Evolutionary conservation across 345 rosid species (phyloP).

Genomic region (Ceriops zippeliana): DNA sequence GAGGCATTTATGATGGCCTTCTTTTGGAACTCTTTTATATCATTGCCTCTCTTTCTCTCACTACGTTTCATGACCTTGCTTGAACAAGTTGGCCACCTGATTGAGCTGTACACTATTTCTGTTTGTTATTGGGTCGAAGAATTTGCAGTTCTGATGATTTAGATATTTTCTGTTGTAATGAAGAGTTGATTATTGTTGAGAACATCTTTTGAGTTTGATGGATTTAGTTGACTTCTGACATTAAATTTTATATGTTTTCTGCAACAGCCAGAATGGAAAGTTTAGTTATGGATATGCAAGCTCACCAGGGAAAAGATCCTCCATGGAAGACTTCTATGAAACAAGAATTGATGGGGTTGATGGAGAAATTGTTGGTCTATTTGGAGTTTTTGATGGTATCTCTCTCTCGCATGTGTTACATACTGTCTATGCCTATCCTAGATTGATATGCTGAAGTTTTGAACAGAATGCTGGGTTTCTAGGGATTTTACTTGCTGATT

Average conservation of each 20-base stretch:
- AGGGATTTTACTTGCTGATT: too few relatives aligned
- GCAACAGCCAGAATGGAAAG: slow-evolving; percentile 78
- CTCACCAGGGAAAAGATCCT: slow-evolving; percentile 91
- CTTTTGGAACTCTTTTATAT: neutral
- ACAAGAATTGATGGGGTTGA: slow-evolving; percentile 89
- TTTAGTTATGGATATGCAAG: slow-evolving; percentile 99
- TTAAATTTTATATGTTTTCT: slow-evolving; percentile 14
- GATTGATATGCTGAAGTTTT: too few relatives aligned
- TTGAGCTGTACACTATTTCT: too few relatives aligned
- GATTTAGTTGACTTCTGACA: slow-evolving; percentile 16
- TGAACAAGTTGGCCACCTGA: neutral
- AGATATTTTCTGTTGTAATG: neutral
- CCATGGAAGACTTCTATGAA: slow-evolving; percentile 98
- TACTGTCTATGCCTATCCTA: neutral
- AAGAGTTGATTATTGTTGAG: neutral
- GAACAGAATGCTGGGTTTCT: too few relatives aligned
- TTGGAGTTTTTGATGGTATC: slow-evolving; percentile 98
- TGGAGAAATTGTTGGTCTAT: slow-evolving; percentile 92
- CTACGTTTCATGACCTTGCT: neutral
- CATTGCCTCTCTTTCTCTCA: neutral
- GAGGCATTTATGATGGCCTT: neutral
- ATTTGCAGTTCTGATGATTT: too few relatives aligned
- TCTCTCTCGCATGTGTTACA: neutral
- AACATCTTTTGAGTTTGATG: neutral
- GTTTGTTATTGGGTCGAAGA: too few relatives aligned